Conservation (phyloP, 2,329 filamentous ascomycete genomes). For the Cercospora zeae-maydis region DNA sequence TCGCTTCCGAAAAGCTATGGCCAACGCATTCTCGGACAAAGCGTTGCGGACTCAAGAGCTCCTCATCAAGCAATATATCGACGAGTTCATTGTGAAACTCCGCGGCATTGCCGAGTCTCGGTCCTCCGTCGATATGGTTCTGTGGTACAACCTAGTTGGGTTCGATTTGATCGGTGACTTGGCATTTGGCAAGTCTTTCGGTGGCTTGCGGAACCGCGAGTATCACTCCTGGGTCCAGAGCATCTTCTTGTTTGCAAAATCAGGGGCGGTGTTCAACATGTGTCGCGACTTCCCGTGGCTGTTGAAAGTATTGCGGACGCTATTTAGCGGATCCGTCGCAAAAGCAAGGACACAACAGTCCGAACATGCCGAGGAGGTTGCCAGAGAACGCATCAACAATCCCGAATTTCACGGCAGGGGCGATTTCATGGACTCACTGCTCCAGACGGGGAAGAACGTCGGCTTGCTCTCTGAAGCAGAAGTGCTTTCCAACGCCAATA, state of each 20-base stretch:
- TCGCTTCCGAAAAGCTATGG: constrained; percentile 11
- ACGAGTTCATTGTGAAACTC: constrained; percentile 31
- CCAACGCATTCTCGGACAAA: constrained; percentile 23
- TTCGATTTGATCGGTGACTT: constrained; percentile 15
- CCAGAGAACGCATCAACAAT: no score
- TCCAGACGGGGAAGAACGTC: no score
- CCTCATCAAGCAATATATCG: constrained; percentile 39
- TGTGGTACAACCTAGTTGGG: constrained; percentile 23
- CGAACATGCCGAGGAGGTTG: no score
- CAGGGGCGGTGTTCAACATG: background rate
- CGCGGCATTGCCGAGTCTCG: no score
- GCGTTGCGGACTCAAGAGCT: constrained; percentile 38
- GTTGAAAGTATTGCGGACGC: no score
- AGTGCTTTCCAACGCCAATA: no score
- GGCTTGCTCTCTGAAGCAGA: no score
- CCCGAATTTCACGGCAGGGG: no score
- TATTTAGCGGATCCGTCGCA: no score
- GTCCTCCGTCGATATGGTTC: constrained; percentile 24
- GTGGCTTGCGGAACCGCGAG: constrained; percentile 14
- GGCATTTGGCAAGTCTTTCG: constrained; percentile 30
- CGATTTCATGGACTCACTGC: no score
- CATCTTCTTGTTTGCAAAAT: constrained; percentile 32
- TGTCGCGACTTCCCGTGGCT: no score
- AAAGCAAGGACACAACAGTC: no score
- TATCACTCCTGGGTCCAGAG: background rate